Evolutionary conservation across 2,329 filamentous ascomycete genomes (phyloP), one percentile per base, ranked within the genome.

Genomic region (Exophiala oligosperma): DNA sequence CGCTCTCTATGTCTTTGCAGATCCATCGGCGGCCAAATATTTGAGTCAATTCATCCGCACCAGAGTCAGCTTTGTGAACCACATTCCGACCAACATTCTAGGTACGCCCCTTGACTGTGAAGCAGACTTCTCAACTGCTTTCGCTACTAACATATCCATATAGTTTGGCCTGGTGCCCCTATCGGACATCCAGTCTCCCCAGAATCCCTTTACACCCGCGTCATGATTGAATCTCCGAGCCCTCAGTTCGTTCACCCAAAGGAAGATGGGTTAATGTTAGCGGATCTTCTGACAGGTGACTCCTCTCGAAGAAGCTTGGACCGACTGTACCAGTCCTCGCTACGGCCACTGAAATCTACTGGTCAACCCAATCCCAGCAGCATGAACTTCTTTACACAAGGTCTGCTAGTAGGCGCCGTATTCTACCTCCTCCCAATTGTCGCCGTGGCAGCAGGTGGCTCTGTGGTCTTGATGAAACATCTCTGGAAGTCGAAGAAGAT

Each of bases 1-100:
- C 0, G 80, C 81, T 21, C 74, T 78, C 2, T 85, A 84, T 64
- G 73, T 81, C 60, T 87, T 85, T 66, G 77, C 78, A 7, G 72
- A 72, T 26, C 73, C 77, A 0, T 60, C 73, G 1, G 71, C 79
- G 1, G 81, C 78, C 14, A 87, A 87, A 68, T 87, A 87, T 61
- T 73, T 87, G 7, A 75, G 76, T 6, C 82, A 87, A 61, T 85
- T 83, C 68, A 70, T 86, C 37, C 65, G 74, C 5, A 74, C 81
- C 2, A 71, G 78, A 14, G 68, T 78, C 0, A 78, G 79, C 0
- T 81, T 81, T 65, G 72, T 83, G 56, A 87, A 87, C 67, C 79
- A 84, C 54, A 76, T 87, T 8, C 84, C 84, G 0, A 62, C 72
- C 1, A 74, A 81, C 28, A 71, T 87, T 2, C 76, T 87, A 4